phyloP scores from a whole-genome alignment of 495 filamentous ascomycete genomes.

The Hyaloscypha finlandica region DNA sequence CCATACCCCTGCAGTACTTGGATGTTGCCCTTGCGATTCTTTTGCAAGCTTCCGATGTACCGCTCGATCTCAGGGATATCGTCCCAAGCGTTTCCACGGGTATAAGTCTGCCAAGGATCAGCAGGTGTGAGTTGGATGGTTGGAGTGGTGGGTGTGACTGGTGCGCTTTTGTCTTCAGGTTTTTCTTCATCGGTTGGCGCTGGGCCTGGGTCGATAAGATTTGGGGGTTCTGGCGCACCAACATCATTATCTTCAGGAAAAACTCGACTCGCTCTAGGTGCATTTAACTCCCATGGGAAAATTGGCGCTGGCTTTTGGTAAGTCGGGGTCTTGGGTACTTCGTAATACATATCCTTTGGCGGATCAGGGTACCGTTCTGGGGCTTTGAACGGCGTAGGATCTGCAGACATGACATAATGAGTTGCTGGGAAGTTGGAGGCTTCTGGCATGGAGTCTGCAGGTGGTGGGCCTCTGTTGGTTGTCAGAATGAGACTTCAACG shows the following conservation, averaged over 20 bases:
- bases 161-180: slow-evolving; percentile 31
- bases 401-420: slow-evolving; percentile 75
- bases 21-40: slow-evolving; percentile 60
- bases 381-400: slow-evolving; percentile 69
- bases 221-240: slow-evolving; percentile 45
- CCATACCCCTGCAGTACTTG: slow-evolving; percentile 51
- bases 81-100: slow-evolving; percentile 83
- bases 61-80: slow-evolving; percentile 77
- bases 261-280: slow-evolving; percentile 67
- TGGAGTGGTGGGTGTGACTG: slow-evolving; percentile 48
- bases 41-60: slow-evolving; percentile 72
- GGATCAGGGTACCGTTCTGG: slow-evolving; percentile 77
- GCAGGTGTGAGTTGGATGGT: slow-evolving; percentile 43
- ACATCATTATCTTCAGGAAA: slow-evolving; percentile 64
- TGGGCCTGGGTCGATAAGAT: slow-evolving; percentile 7
- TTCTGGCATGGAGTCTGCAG: slow-evolving; percentile 72
- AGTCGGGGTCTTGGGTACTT: slow-evolving; percentile 64
- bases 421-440: slow-evolving; percentile 71
- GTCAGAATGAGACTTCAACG: slow-evolving; percentile 26
- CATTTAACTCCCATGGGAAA: slow-evolving; percentile 82
- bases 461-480: slow-evolving; percentile 66
- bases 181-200: slow-evolving; percentile 20
- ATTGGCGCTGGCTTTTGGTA: slow-evolving; percentile 61
- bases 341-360: slow-evolving; percentile 81
- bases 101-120: slow-evolving; percentile 65